Evolutionary conservation across 371 early-diverging fungal genomes (phyloP), one percentile per base, ranked within the genome.

Genomic region (Zychaea mexicana): DNA sequence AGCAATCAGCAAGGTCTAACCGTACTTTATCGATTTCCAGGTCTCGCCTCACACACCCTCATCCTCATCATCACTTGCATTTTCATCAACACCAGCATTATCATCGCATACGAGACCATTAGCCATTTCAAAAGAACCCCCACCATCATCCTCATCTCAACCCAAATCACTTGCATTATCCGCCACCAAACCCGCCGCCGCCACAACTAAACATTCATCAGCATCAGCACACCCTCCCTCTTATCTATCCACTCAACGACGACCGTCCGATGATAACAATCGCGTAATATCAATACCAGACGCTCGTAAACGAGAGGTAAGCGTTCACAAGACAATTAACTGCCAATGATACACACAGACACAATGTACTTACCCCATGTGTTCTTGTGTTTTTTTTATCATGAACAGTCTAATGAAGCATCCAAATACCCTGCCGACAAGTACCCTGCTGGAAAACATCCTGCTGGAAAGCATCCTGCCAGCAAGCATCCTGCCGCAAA

Each of bases 221-320:
- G 5, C 49, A 49, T 49, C 49, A 19, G 9, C 49, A 24, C 24
- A 22, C 22, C 4, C 49, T 49, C 6, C 49, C 1, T 49, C 42
- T n/a, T 42, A 42, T 42, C n/a, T 42, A 42, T 17, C 7, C 15
- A 13, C 5, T n/a, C 67, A 53, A 68, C 60, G 54, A 42, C 55
- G 54, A 27, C 26, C 49, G 36, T 42, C 57, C 8, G 39, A 47
- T 22, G 36, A 61, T 27, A 65, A 31, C 28, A 58, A 53, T n/a
- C 42, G 42, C 12, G 8, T 12, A 12, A 33, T 12, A 36, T 27
- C 53, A 31, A 36, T 9, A 70, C 73, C 3, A 62, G 72, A 46
- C 61, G 66, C 24, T 61, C 64, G 45, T 53, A 65, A 27, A 27
- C 62, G n/a, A 1, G 64, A 27, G 17, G 39, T 36, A 28, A 55